Evolutionary conservation across 345 rosid genomes (phyloP), one percentile per base, ranked within the genome.

Genomic region (Carallia brachiata): DNA sequence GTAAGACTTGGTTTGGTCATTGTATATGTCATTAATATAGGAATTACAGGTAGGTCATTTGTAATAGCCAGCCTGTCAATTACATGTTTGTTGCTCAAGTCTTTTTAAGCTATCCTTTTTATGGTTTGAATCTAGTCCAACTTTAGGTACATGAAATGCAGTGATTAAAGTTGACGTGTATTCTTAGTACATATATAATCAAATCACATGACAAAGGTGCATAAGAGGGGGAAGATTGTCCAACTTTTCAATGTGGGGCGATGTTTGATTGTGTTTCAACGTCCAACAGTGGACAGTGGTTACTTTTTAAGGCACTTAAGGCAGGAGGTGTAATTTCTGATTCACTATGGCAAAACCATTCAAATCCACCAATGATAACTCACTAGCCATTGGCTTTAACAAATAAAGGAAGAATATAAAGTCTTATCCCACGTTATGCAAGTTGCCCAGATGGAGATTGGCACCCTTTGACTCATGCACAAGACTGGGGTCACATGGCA

Each of bases 391-490:
- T 55, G 68, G 7, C 63, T 37, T 52, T 8, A 34, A 6, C 16
- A 19, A 1, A 36, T 37, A 13, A 13, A 27, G 6, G 4, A 50
- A 23, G 23, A 47, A 19, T 6, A 36, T 16, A 9, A 10, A 63
- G 44, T 36, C 37, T 7, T 15, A 19, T 23, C 59, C 23, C 9
- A 55, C 23, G 1, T 55, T 55, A 55, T 9, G 47, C 9, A 7
- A 40, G 47, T 40, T 40, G 47, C 1, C 58, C 30, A 6, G 58
- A 18, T 27, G 6, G 28, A 13, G n/a, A 52, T 55, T 67, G 65
- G 55, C 27, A 30, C 19, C 67, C 61, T 66, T 67, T 73, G 77
- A 67, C 71, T 66, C 70, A 19, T 39, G 13, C 18, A n/a, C 56
- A 31, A 44, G 23, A 61, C 52, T n/a, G 34, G 48, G 36, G 50